Evolutionary conservation across 2,329 filamentous ascomycete species (phyloP).

Genomic region (Cordyceps javanica): DNA sequence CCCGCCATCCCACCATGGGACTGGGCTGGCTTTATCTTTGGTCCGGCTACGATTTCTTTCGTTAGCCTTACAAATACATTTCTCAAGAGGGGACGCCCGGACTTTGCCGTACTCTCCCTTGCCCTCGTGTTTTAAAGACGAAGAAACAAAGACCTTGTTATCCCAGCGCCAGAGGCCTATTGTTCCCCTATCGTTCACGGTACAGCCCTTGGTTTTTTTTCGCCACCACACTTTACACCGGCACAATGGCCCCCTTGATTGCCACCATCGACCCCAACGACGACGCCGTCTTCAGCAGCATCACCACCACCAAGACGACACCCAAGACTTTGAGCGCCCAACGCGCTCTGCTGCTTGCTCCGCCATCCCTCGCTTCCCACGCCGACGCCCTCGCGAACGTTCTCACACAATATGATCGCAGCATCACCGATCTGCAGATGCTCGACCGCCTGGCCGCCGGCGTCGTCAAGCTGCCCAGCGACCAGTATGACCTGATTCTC

Average conservation of each 20-base stretch:
- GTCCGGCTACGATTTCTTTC: conserved; percentile 1
- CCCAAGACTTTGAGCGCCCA: conserved; percentile 23
- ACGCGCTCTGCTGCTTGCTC: conserved; percentile 78
- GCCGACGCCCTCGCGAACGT: conserved; percentile 69
- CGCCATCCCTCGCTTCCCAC: conserved; percentile 82
- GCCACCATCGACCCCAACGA: conserved; percentile 50
- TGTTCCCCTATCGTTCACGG: background rate
- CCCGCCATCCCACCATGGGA: conserved; percentile 9
- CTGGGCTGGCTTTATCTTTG: conserved; percentile 1
- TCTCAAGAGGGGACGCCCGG: conserved; percentile 4
- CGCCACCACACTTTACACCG: background rate
- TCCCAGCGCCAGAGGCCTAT: background rate
- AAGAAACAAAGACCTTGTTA: background rate
- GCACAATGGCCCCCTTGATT: conserved; percentile 45
- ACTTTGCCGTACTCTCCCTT: background rate
- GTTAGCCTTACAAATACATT: conserved; percentile 12
- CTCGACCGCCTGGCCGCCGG: conserved; percentile 84
- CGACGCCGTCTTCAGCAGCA: conserved; percentile 38
- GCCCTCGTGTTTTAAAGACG: background rate
- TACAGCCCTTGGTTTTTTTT: background rate
- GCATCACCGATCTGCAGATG: conserved; percentile 88
- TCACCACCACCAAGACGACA: background rate
- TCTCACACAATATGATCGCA: conserved; percentile 67
- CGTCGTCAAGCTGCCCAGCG: conserved; percentile 66
- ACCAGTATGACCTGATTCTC: conserved; percentile 78